A percentile compares a stretch with the other conserved stretches of the same genome.
Evolutionary conservation across 2,329 filamentous ascomycete genomes (phyloP).

Genomic region (Trichoderma lentiforme): DNA sequence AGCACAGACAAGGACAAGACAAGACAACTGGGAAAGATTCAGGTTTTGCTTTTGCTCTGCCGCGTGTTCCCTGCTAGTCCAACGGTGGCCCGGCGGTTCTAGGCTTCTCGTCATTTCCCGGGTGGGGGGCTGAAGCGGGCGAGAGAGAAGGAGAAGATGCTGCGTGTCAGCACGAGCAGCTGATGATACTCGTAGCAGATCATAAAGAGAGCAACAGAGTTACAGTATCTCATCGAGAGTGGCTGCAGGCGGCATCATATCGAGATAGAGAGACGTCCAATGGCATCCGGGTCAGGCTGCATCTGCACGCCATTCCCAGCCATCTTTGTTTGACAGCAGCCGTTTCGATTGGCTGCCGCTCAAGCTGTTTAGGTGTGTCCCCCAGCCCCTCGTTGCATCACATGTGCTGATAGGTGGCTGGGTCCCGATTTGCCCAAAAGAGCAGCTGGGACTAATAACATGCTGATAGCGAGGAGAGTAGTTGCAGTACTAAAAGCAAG

Average conservation of each 20-base stretch:
- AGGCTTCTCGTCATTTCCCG: conserved; percentile 5
- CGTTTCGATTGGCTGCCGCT: neutral
- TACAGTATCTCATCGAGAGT: neutral
- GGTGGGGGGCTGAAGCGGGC: neutral
- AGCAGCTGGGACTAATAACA: neutral
- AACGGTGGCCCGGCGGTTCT: neutral
- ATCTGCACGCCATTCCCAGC: neutral
- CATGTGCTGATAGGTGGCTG: conserved; percentile 12
- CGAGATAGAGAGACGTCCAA: neutral
- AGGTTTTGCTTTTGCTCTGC: neutral
- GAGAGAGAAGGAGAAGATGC: neutral
- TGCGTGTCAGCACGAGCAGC: neutral
- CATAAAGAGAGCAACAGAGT: neutral
- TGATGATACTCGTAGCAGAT: neutral
- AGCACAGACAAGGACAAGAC: neutral
- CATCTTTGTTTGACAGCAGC: neutral
- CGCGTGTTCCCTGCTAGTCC: neutral
- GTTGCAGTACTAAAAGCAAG: neutral
- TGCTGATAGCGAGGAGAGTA: neutral
- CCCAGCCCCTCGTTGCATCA: conserved; percentile 5
- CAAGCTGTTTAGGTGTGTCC: neutral
- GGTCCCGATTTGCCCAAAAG: conserved; percentile 4
- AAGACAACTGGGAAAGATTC: neutral
- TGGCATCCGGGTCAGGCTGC: neutral
- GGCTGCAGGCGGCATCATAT: neutral